phyloP scores from a whole-genome alignment of 2,329 filamentous ascomycete species.

The Aspergillus alliaceus region DNA sequence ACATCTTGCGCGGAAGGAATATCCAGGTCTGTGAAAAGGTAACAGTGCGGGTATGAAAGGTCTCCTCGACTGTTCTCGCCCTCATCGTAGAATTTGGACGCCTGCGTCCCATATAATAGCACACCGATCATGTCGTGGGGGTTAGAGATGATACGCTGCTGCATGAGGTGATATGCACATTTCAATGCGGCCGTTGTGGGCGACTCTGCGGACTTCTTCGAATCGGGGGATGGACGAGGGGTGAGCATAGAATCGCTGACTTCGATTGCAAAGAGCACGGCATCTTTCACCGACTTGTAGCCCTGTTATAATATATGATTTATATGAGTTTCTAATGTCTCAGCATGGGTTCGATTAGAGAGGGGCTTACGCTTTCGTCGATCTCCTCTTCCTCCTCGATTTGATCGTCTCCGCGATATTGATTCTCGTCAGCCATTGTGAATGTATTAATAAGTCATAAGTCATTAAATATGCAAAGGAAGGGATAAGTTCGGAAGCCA shows the following conservation, averaged over 20 bases:
- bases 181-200: slow-evolving; percentile 82
- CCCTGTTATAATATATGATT: slow-evolving; percentile 54
- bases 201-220: slow-evolving; percentile 78
- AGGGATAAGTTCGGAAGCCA: not conserved
- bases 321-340: not conserved
- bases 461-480: not conserved
- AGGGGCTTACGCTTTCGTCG: slow-evolving; percentile 42
- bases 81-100: slow-evolving; percentile 74
- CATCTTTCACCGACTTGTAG: slow-evolving; percentile 93
- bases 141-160: slow-evolving; percentile 96
- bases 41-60: slow-evolving; percentile 83
- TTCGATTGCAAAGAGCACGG: slow-evolving; percentile 95
- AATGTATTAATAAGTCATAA: not conserved
- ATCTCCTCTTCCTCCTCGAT: slow-evolving; percentile 49
- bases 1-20: slow-evolving; percentile 85
- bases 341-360: not conserved
- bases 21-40: slow-evolving; percentile 84
- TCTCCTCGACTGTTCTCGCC: slow-evolving; percentile 57
- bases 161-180: slow-evolving; percentile 93
- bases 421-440: slow-evolving; percentile 40
- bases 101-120: slow-evolving; percentile 83
- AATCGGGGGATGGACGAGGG: slow-evolving; percentile 60
- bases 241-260: slow-evolving; percentile 84
- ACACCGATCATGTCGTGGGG: slow-evolving; percentile 98
- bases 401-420: slow-evolving; percentile 39